These are phyloP conservation scores for Venturia aucupariae DNA, from an alignment of 2,329 filamentous ascomycete species.

Conservation along the genomic window DNA sequence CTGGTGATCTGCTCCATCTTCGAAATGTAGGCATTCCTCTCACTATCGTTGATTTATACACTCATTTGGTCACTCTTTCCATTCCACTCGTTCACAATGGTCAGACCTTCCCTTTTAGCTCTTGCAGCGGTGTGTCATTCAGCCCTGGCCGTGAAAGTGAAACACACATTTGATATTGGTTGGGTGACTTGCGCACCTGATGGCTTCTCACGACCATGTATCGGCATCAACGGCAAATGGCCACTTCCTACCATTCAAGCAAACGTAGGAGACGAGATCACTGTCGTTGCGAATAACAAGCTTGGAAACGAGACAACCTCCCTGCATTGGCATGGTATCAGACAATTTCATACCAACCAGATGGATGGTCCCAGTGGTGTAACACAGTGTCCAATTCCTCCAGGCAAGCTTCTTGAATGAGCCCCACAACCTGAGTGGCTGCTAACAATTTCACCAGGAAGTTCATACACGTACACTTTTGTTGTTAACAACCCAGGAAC, in stretches of 20 bases:
- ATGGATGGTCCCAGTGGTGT: slow-evolving; percentile 13
- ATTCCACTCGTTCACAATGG: not conserved
- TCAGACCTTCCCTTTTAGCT: not conserved
- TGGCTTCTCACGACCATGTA: slow-evolving; percentile 52
- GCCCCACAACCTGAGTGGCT: slow-evolving; percentile 47
- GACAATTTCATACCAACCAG: slow-evolving; percentile 39
- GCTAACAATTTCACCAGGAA: not conserved
- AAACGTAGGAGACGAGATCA: slow-evolving; percentile 51
- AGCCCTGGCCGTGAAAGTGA: not conserved
- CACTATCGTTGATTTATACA: not conserved
- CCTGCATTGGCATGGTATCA: slow-evolving; percentile 57
- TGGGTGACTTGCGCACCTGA: slow-evolving; percentile 50
- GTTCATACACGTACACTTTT: not conserved
- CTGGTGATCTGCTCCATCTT: not conserved
- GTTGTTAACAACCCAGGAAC: slow-evolving; percentile 39
- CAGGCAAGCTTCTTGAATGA: slow-evolving; percentile 39
- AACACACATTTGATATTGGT: slow-evolving; percentile 41
- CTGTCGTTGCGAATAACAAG: slow-evolving; percentile 50
- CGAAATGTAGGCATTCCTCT: not conserved
- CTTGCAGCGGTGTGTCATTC: slow-evolving; percentile 25
- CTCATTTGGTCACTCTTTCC: not conserved
- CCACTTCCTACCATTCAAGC: slow-evolving; percentile 59
- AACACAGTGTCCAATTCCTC: slow-evolving; percentile 12
- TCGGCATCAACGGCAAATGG: slow-evolving; percentile 71
- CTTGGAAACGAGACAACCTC: slow-evolving; percentile 55